Evolutionary conservation across 108 stramenopile genomes (phyloP), one percentile per base, ranked within the genome.

Genomic region (Skeletonema costatum): DNA sequence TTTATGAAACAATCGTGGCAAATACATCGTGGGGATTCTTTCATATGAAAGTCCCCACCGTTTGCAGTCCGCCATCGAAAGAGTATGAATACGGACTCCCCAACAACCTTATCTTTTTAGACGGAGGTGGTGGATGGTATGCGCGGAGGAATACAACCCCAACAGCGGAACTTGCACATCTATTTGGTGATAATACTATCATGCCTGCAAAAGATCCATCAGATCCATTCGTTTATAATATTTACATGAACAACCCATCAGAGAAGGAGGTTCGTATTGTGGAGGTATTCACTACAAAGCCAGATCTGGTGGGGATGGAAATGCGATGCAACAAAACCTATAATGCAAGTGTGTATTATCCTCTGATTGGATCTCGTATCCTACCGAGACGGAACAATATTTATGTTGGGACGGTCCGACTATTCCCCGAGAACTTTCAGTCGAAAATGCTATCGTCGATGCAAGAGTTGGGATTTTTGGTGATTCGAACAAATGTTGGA

Each of bases 231-330:
- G 51, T 67, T 53, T 89, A 81, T 61, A 78, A 89, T 64, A 41
- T 89, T 8, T 87, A 81, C 51, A 70, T 91, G 64, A 74, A 79
- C 66, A 91, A 91, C 71, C 90, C 90, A 9, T 42, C 39, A 25
- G 58, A 67, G 4, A 53, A 66, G 10, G 81, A 78, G 35, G 60
- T 87, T 42, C 68, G 75, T 32, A 71, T 91, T 59, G 74, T 76
- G 66, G 88, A 91, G 60, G 77, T 87, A 3, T 83, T 83, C 48
- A 76, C 88, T 39, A 85, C 87, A 3, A 68, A 68, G 50, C 86
- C 88, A 29, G 77, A 83, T 36, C 66, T 87, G 39, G 75, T 91
- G 9, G 75, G 60, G 41, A 61, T 80, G 68, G 56, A 81, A 69
- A 70, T 84, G 38, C 64, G 75, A 77, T 66, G 30, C 36, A 51